Evolutionary conservation across 495 filamentous ascomycete genomes (phyloP).

Genomic region (Astrothelium subdiscretum): DNA sequence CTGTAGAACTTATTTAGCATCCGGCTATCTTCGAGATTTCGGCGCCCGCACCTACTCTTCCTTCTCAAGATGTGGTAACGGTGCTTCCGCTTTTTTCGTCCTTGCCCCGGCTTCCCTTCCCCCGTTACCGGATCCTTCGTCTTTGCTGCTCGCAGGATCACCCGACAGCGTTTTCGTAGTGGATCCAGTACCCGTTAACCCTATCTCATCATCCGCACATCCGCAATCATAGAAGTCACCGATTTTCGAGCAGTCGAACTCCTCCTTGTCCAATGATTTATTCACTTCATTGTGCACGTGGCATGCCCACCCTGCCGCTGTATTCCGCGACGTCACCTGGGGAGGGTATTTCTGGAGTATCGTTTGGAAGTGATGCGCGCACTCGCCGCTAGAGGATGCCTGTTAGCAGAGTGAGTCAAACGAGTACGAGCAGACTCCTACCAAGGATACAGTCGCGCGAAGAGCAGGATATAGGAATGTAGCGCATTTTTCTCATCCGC

Average conservation of each 20-base stretch:
- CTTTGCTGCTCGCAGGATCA: not conserved
- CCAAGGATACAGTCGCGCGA: slow-evolving; percentile 82
- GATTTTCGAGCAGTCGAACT: slow-evolving; percentile 82
- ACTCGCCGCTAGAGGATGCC: slow-evolving; percentile 59
- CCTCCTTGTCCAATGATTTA: slow-evolving; percentile 62
- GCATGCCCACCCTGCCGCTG: slow-evolving; percentile 85
- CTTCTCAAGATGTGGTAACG: not conserved
- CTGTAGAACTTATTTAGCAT: not conserved
- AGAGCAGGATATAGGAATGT: slow-evolving; percentile 75
- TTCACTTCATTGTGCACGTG: slow-evolving; percentile 94
- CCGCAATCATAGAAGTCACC: slow-evolving; percentile 94
- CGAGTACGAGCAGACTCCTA: not conserved
- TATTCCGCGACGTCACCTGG: slow-evolving; percentile 71
- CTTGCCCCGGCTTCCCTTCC: not conserved
- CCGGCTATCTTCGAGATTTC: not conserved
- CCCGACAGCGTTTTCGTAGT: not conserved
- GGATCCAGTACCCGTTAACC: not conserved
- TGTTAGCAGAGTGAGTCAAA: slow-evolving; percentile 1
- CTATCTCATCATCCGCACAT: slow-evolving; percentile 61
- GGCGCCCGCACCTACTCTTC: not conserved
- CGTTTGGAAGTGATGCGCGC: slow-evolving; percentile 78
- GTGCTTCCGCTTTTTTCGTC: not conserved
- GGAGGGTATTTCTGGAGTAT: slow-evolving; percentile 78
- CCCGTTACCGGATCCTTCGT: not conserved
- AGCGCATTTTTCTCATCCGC: slow-evolving; percentile 74